These are phyloP conservation scores for Prunus yedoensis DNA, from an alignment of 331 rosid genomes.

Conservation along the genomic window DNA sequence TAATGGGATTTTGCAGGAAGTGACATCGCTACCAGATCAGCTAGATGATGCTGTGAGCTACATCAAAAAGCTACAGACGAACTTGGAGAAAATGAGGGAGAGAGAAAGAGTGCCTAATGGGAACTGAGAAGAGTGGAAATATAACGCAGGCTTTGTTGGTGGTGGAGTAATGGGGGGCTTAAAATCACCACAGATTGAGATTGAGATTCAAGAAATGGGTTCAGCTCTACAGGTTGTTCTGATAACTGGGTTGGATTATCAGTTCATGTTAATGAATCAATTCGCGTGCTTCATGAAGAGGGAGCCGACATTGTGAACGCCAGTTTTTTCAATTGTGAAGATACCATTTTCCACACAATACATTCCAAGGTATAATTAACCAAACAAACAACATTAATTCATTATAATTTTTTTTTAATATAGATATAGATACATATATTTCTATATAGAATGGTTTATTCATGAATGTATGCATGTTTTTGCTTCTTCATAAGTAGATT, in stretches of 20 bases:
- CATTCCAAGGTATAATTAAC: slow-evolving; percentile 49
- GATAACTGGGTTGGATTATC: slow-evolving; percentile 56
- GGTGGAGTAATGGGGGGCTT: not conserved
- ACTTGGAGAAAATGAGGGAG: slow-evolving; percentile 62
- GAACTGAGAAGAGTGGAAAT: slow-evolving; percentile 5
- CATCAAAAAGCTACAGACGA: slow-evolving; percentile 56
- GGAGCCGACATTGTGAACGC: slow-evolving; percentile 64
- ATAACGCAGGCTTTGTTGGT: not conserved
- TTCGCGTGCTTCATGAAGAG: slow-evolving; percentile 60
- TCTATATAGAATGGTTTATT: too few relatives aligned
- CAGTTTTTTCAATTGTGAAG: slow-evolving; percentile 43
- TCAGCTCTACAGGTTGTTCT: slow-evolving; percentile 44
- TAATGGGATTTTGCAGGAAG: slow-evolving; percentile 36
- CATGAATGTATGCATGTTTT: too few relatives aligned
- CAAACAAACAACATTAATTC: too few relatives aligned
- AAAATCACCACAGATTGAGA: slow-evolving; percentile 51
- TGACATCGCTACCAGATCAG: slow-evolving; percentile 52
- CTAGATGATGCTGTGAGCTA: slow-evolving; percentile 61
- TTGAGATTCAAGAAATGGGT: slow-evolving; percentile 59
- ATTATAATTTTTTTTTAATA: too few relatives aligned
- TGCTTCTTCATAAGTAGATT: slow-evolving; percentile 30
- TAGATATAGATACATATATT: too few relatives aligned
- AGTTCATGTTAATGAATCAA: slow-evolving; percentile 44
- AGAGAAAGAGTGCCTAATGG: slow-evolving; percentile 45
- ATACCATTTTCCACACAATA: slow-evolving; percentile 52